Conservation (phyloP, 495 filamentous ascomycete genomes). For the Hypoxylon fragiforme region DNA sequence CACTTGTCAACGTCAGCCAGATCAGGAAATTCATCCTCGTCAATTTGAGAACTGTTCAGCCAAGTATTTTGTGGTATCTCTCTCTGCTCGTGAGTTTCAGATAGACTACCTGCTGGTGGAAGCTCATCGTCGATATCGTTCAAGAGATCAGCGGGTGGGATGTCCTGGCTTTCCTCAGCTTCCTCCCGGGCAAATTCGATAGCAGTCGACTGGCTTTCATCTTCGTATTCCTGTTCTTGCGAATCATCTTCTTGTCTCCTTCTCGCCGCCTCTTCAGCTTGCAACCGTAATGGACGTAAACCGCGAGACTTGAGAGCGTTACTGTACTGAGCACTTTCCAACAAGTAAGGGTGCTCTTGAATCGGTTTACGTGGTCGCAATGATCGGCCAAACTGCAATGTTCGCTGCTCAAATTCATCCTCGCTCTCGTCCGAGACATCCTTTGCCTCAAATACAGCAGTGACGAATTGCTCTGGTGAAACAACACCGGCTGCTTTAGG, state of each 20-base stretch:
- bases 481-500: background rate
- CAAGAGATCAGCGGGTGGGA: constrained; percentile 24
- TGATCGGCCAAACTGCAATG: constrained; percentile 42
- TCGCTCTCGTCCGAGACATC: constrained; percentile 18
- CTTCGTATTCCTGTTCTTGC: constrained; percentile 54
- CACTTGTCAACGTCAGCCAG: constrained; percentile 36
- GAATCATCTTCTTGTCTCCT: constrained; percentile 46
- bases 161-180: constrained; percentile 36
- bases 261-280: constrained; percentile 37
- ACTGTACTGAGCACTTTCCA: constrained; percentile 69
- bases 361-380: constrained; percentile 73
- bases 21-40: constrained; percentile 38
- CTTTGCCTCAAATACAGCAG: constrained; percentile 12
- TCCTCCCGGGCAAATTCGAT: constrained; percentile 21
- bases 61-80: background rate
- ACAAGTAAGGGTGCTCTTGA: constrained; percentile 71
- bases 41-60: constrained; percentile 29
- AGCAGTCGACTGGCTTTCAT: constrained; percentile 50
- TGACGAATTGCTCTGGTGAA: constrained; percentile 5
- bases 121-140: constrained; percentile 33
- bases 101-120: constrained; percentile 3
- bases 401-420: constrained; percentile 22
- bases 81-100: constrained; percentile 15
- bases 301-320: constrained; percentile 63
- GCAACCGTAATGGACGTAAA: constrained; percentile 62